Percentiles rank a stretch among this genome's conserved stretches.
Conservation (phyloP, 164 flowering plant genomes). For the Umbellularia californica region DNA sequence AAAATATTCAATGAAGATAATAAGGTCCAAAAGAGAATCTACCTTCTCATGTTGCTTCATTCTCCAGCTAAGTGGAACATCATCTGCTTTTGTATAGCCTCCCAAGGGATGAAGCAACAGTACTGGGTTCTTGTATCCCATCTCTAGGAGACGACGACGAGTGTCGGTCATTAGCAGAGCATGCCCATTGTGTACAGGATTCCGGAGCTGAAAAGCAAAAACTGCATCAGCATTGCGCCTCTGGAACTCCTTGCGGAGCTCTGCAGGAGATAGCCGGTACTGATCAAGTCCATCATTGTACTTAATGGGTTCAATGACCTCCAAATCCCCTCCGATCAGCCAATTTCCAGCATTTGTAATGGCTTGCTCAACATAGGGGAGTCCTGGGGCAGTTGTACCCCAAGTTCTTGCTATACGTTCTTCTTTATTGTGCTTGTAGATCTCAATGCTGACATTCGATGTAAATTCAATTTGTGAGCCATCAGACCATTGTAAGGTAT, state of each 20-base stretch:
- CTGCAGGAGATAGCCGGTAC: conserved; percentile 72
- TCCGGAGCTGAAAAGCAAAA: conserved; percentile 90
- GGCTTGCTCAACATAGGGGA: conserved; percentile 75
- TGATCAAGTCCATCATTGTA: conserved; percentile 87
- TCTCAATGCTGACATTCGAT: conserved; percentile 58
- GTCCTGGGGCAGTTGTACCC: conserved; percentile 85
- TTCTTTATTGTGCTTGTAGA: conserved; percentile 88
- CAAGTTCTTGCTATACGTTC: conserved; percentile 87
- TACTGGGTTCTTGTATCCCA: conserved; percentile 92
- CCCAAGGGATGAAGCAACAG: conserved; percentile 94
- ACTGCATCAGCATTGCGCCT: conserved; percentile 89
- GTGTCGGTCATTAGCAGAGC: conserved; percentile 97
- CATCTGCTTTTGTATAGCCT: conserved; percentile 96
- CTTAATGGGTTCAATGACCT: conserved; percentile 72
- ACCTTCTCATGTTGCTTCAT: conserved; percentile 99
- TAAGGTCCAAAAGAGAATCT: not conserved
- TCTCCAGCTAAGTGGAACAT: conserved; percentile 88
- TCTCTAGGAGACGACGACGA: conserved; percentile 80
- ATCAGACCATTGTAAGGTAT: not conserved
- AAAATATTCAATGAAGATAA: no score
- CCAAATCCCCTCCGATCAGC: conserved; percentile 88
- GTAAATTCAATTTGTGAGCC: not conserved
- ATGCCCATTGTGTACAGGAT: conserved; percentile 98
- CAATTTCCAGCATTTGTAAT: conserved; percentile 70
- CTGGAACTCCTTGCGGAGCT: conserved; percentile 69